Base-by-base conservation (phyloP, 2,329 filamentous ascomycete species). In the Mariannaea sp. region DNA sequence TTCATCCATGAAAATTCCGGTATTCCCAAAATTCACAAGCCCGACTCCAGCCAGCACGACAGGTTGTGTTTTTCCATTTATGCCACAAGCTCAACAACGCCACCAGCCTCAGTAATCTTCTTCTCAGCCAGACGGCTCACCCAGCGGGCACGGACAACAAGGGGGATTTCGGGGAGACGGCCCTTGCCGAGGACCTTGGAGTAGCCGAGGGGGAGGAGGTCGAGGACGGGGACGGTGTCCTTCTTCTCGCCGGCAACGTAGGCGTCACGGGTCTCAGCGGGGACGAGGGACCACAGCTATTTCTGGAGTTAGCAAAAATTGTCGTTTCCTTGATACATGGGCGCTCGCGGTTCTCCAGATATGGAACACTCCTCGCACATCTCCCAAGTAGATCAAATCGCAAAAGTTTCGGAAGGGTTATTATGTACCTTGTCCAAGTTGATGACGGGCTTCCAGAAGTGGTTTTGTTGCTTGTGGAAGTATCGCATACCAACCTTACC, bases 141-240 rank as follows among this genome's bases (percentile, higher is more conserved):
- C 83, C 92, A 97, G 76, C 94, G 84, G 69, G 94, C 93, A 75
- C 90, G 90, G 67, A 99, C 92, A 72, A 99, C 90, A 71, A 99
- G 79, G 68, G 94, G 94, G 72, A 97, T 85, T 73, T 93, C 83
- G 72, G 94, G 93, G 71, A 97, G 83, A 74, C 93, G 88, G 79
- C 94, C 94, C 87, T 99, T 99, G 77, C 94, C 95, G 75, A 99
- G 89, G 68, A 99, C 87, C 84, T 99, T 99, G 75, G 92, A 90
- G 87, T 97, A 99, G 70, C 95, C 94, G 78, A 96, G 88, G 70
- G 92, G 84, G 64, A 97, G 88, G 77, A 99, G 90, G 82, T 99
- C 93, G 82, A 99, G 87, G 74, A 99, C 94, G 75, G 94, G 94
- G 63, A 93, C 92, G 76, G 90, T 96, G 78, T 96, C 91, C 76